Evolutionary conservation across 2,329 filamentous ascomycete genomes (phyloP).

Genomic region (Alternaria burnsii): DNA sequence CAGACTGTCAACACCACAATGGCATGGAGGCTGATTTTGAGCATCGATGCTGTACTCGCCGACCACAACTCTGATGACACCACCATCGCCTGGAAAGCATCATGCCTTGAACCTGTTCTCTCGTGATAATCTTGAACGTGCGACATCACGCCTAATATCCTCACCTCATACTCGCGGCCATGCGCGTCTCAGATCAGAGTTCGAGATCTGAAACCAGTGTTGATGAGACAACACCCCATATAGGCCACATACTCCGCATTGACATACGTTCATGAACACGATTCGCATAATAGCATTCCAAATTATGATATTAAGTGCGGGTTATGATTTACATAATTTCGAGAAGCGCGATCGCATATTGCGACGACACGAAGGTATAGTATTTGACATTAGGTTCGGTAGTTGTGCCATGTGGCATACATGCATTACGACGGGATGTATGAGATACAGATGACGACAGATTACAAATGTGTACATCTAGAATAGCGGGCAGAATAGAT

Average conservation of each 20-base stretch:
- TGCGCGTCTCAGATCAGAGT: constrained; percentile 3
- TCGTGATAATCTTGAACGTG: not conserved
- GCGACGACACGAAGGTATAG: not conserved
- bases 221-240: constrained; percentile 6
- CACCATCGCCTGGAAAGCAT: not conserved
- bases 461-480: constrained; percentile 13
- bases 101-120: not conserved
- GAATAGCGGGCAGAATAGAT: not conserved
- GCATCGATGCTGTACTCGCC: not conserved
- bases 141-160: not conserved
- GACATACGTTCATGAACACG: not conserved
- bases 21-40: not conserved
- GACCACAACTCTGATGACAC: constrained; percentile 1
- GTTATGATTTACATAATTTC: constrained; percentile 2
- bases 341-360: constrained; percentile 1
- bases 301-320: constrained; percentile 6
- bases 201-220: constrained; percentile 14
- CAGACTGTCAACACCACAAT: not conserved
- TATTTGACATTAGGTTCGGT: constrained; percentile 1
- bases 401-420: not conserved
- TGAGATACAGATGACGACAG: not conserved
- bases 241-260: constrained; percentile 1
- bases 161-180: not conserved
- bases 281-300: constrained; percentile 9
- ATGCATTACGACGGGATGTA: not conserved